Conservation (phyloP, 768 basidiomycete genomes). For the Suillus decipiens region DNA sequence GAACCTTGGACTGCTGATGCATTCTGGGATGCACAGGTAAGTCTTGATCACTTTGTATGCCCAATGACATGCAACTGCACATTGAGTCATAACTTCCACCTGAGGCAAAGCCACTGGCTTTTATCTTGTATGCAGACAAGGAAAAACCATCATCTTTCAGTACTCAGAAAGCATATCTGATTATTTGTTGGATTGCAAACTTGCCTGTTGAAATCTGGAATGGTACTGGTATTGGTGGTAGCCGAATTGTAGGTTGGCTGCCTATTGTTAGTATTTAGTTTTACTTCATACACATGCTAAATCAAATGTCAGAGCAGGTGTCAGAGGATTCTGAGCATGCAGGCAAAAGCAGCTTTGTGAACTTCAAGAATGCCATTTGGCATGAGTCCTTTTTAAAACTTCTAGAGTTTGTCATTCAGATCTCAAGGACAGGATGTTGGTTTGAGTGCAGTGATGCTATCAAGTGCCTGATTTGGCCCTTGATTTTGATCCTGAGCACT, state of each 20-base stretch:
- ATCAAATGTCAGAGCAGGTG: conserved; percentile 7
- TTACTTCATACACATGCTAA: neutral
- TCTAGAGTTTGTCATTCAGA: conserved; percentile 4
- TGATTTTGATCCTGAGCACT: conserved; percentile 13
- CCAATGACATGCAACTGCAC: neutral
- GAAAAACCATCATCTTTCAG: conserved; percentile 40
- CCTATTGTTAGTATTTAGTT: conserved; percentile 34
- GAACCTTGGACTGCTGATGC: conserved; percentile 41
- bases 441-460: conserved; percentile 7
- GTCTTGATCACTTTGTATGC: neutral
- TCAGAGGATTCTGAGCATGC: conserved; percentile 5
- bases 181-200: conserved; percentile 36
- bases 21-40: conserved; percentile 41
- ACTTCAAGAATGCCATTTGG: conserved; percentile 18
- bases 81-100: conserved; percentile 14
- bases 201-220: conserved; percentile 36
- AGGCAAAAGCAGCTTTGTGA: conserved; percentile 4
- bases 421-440: conserved; percentile 8
- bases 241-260: conserved; percentile 40
- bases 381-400: conserved; percentile 12
- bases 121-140: conserved; percentile 46
- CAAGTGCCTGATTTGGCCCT: conserved; percentile 2
- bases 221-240: conserved; percentile 35
- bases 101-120: conserved; percentile 29
- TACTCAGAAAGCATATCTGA: conserved; percentile 39